phyloP scores from a whole-genome alignment of 257 asterid species.

The Fraxinus americana region DNA sequence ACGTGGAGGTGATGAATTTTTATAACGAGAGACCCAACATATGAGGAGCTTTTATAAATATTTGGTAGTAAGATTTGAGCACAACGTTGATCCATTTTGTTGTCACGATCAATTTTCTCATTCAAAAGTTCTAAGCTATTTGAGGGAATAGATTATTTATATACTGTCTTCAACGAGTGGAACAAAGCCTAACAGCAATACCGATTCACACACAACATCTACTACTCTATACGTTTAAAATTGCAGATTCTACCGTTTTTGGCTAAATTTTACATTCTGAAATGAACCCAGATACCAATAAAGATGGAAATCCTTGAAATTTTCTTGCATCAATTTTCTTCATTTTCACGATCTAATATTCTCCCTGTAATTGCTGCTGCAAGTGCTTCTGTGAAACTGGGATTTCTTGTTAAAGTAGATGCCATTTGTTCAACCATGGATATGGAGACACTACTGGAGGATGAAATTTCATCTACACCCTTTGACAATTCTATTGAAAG shows the following conservation, averaged over 20 bases:
- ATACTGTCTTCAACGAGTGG: background rate
- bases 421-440: conserved; percentile 69
- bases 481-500: conserved; percentile 26
- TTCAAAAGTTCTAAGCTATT: too few species aligned
- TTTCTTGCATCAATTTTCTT: conserved; percentile 32
- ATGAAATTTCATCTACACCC: conserved; percentile 22
- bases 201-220: background rate
- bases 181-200: background rate
- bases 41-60: too few species aligned
- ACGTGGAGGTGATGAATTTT: too few species aligned
- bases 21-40: too few species aligned
- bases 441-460: conserved; percentile 24
- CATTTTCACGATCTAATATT: conserved; percentile 43
- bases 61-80: too few species aligned
- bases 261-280: background rate
- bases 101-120: too few species aligned
- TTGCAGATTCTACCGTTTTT: background rate
- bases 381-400: conserved; percentile 68
- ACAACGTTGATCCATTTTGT: too few species aligned
- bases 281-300: background rate
- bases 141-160: too few species aligned
- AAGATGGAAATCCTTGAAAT: conserved; percentile 23
- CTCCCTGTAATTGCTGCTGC: conserved; percentile 74
- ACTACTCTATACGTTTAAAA: background rate
- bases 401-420: conserved; percentile 57